These are phyloP conservation scores for Fusarium oligoseptatum DNA, from an alignment of 2,329 filamentous ascomycete species.

Conservation along the genomic window DNA sequence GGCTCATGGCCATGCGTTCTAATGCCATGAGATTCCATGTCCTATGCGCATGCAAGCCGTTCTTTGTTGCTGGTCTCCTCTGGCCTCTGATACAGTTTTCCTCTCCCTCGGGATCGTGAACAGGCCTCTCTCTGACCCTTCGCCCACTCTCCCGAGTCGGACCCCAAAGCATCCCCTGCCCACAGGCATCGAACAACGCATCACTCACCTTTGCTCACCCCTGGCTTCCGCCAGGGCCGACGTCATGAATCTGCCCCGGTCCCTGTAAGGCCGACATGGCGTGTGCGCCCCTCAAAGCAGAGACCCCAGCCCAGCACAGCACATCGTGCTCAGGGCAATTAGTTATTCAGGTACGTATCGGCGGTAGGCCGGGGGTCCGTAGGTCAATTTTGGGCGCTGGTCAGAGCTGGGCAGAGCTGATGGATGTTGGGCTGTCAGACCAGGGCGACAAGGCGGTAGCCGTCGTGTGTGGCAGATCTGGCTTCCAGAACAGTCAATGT, in stretches of 20 bases:
- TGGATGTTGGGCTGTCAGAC: constrained; percentile 39
- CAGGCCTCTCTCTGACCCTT: constrained; percentile 47
- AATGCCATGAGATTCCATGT: constrained; percentile 20
- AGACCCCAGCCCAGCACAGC: constrained; percentile 23
- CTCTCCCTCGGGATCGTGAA: constrained; percentile 45
- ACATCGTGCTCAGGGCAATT: constrained; percentile 33
- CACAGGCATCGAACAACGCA: constrained; percentile 38
- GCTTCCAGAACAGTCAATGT: constrained; percentile 43
- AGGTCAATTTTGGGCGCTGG: constrained; percentile 41
- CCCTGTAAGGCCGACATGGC: constrained; percentile 42
- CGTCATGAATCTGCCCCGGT: constrained; percentile 44
- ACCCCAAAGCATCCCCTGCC: constrained; percentile 33
- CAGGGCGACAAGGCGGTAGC: constrained; percentile 32
- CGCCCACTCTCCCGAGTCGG: constrained; percentile 35
- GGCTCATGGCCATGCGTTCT: constrained; percentile 16
- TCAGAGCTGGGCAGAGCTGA: constrained; percentile 40
- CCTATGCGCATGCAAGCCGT: constrained; percentile 33
- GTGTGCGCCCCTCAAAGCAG: constrained; percentile 42
- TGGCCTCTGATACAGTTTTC: constrained; percentile 37
- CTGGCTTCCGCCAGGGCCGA: constrained; percentile 33
- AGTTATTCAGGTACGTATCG: constrained; percentile 19
- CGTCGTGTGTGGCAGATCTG: constrained; percentile 42
- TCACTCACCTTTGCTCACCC: constrained; percentile 28
- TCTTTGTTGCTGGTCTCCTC: constrained; percentile 22
- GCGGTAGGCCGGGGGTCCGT: constrained; percentile 23